These are phyloP conservation scores for Gremmenia infestans DNA, from an alignment of 2,329 filamentous ascomycete species.

Conservation along the genomic window DNA sequence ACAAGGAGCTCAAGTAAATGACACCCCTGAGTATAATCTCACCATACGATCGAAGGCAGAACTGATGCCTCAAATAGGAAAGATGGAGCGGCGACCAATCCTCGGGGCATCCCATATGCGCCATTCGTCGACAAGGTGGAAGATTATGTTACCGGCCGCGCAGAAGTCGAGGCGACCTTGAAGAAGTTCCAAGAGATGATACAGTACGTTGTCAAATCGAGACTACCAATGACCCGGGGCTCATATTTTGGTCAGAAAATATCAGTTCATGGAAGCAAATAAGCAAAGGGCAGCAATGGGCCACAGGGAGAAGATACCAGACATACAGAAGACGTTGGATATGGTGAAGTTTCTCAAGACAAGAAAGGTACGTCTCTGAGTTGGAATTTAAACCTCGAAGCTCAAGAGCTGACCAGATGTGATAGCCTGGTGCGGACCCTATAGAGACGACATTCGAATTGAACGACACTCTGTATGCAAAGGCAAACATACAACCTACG, in stretches of 20 bases:
- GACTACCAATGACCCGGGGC: constrained; percentile 1
- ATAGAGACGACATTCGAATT: constrained; percentile 93
- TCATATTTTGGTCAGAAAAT: constrained; percentile 64
- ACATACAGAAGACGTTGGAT: constrained; percentile 93
- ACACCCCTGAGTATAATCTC: background rate
- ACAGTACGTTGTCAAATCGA: constrained; percentile 50
- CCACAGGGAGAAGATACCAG: constrained; percentile 90
- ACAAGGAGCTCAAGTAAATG: constrained; percentile 25
- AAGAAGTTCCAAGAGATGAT: constrained; percentile 92
- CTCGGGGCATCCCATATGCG: constrained; percentile 75
- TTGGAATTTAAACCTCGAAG: background rate
- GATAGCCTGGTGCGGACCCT: constrained; percentile 49
- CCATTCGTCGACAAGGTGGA: constrained; percentile 86
- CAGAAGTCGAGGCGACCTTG: constrained; percentile 75
- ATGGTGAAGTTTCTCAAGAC: constrained; percentile 81
- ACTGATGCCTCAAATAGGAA: constrained; percentile 33
- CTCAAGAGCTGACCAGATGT: constrained; percentile 12
- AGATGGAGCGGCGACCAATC: constrained; percentile 61
- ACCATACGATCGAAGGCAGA: background rate
- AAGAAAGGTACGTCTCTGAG: constrained; percentile 53
- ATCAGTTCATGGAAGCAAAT: constrained; percentile 98
- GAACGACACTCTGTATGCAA: constrained; percentile 92
- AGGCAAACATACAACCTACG: constrained; percentile 73
- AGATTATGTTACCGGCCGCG: constrained; percentile 74
- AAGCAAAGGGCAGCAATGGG: constrained; percentile 77